Base-by-base conservation (phyloP, 2,329 filamentous ascomycete genomes). In the Mariannaea sp. region DNA sequence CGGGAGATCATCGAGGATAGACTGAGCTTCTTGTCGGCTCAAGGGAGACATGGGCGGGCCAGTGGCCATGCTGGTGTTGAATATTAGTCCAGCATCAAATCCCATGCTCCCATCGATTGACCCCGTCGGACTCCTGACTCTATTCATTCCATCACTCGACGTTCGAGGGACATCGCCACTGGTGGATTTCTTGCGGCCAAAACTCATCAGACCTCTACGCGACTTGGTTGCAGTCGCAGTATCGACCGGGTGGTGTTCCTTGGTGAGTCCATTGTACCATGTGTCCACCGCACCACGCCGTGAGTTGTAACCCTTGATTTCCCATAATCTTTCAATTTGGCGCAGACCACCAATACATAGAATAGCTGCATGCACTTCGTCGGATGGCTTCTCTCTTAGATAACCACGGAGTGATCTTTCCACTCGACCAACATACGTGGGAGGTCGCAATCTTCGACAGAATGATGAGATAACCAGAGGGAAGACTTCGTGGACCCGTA, bases 391-490 rank as follows among this genome's bases (percentile, higher is more conserved):
- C 56, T 86, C 84, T 58, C 82, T 79, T 4, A 86, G 69, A 58
- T 87, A 87, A 60, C 84, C 84, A 64, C 84, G 80, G 13, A 87
- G 68, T 0, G 84, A 83, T 55, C 82, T 75, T 66, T 87, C 84
- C 8, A 87, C 75, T 19, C 81, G 77, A 55, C 84, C 84, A 29
- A 82, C 83, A 64, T 87, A 87, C 1, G 84, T 84, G 2, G 84
- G 84, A 13, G 84, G 84, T 16, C 84, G 78, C 33, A 87, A 65
- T 16, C 84, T 77, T 56, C 84, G 78, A 63, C 80, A 84, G 61
- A 87, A 87, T 0, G 84, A 86, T 3, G 84, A 83, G 40, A 87
- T 78, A 14, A 87, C 79, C 16, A 87, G 68, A 1, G 84, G 84
- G 57, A 87, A 87, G 3, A 84, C 78, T 65, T 87, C 80, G 65